Evolutionary conservation across 2,329 filamentous ascomycete genomes (phyloP).

Genomic region (Rutstroemia sp.): DNA sequence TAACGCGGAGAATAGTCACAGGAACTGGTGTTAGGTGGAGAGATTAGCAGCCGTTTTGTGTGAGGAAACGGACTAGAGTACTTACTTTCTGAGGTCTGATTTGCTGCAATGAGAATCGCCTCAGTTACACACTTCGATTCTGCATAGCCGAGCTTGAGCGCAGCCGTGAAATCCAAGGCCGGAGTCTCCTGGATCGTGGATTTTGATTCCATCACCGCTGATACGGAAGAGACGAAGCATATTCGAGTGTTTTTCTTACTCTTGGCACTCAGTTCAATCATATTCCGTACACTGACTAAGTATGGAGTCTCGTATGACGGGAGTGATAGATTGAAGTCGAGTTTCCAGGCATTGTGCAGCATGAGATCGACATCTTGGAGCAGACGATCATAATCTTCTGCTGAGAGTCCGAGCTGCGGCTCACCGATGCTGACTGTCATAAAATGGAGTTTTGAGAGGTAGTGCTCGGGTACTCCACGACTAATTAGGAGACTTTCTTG

Average conservation of each 20-base stretch:
- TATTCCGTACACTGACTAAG: constrained; percentile 32
- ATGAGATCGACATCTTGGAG: constrained; percentile 4
- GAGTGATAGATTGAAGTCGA: constrained; percentile 32
- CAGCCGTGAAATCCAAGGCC: not conserved
- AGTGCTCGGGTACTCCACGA: not conserved
- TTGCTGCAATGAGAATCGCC: constrained; percentile 36
- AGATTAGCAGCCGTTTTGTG: not conserved
- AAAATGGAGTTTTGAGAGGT: not conserved
- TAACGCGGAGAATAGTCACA: constrained; percentile 36
- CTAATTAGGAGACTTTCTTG: not conserved
- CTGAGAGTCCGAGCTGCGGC: not conserved
- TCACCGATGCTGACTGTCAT: not conserved
- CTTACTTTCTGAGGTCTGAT: constrained; percentile 26
- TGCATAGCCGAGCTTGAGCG: constrained; percentile 17
- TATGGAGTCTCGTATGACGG: constrained; percentile 29
- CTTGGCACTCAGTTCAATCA: constrained; percentile 23
- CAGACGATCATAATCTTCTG: not conserved
- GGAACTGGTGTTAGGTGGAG: constrained; percentile 26
- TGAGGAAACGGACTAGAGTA: not conserved
- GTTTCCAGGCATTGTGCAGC: constrained; percentile 30
- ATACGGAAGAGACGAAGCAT: not conserved
- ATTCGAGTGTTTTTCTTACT: not conserved
- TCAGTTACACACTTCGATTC: constrained; percentile 22
- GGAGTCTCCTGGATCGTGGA: not conserved
- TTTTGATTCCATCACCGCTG: not conserved